Percentiles rank a stretch among this genome's conserved stretches.
Conservation (phyloP, 1,284 basidiomycete species). For the Ustilago cynodontis region DNA sequence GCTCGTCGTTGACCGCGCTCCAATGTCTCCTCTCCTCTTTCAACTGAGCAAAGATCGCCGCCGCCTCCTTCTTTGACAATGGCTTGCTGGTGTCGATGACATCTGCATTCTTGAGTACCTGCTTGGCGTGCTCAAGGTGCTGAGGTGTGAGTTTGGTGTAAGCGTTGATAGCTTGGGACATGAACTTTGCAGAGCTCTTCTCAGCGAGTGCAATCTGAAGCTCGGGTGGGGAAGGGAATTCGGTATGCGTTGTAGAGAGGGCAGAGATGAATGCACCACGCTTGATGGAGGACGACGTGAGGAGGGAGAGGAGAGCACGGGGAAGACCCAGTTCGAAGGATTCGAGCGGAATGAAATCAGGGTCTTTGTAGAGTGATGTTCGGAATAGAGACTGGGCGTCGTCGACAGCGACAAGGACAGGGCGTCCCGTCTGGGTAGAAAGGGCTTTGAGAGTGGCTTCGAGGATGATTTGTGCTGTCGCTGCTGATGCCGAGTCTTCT, state of each 20-base stretch:
- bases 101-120: conserved; percentile 23
- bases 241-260: conserved; percentile 54
- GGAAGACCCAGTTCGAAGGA: conserved; percentile 86
- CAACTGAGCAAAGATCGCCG: conserved; percentile 52
- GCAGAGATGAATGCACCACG: conserved; percentile 53
- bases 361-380: conserved; percentile 81
- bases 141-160: conserved; percentile 54
- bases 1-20: conserved; percentile 61
- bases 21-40: conserved; percentile 51
- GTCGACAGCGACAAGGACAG: conserved; percentile 87
- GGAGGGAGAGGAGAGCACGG: conserved; percentile 70
- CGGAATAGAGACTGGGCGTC: conserved; percentile 86
- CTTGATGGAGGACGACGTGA: conserved; percentile 28
- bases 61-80: conserved; percentile 46
- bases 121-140: conserved; percentile 49
- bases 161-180: conserved; percentile 51
- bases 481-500: conserved; percentile 22
- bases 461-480: conserved; percentile 75
- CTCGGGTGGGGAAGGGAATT: conserved; percentile 47
- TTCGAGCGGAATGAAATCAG: conserved; percentile 80
- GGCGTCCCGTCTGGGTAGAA: conserved; percentile 76
- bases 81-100: conserved; percentile 39
- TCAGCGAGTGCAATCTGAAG: conserved; percentile 49
- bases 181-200: conserved; percentile 13
- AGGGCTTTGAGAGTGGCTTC: conserved; percentile 78